Evolutionary conservation across 371 early-diverging fungal species (phyloP).

Genomic region (Circinella minor): DNA sequence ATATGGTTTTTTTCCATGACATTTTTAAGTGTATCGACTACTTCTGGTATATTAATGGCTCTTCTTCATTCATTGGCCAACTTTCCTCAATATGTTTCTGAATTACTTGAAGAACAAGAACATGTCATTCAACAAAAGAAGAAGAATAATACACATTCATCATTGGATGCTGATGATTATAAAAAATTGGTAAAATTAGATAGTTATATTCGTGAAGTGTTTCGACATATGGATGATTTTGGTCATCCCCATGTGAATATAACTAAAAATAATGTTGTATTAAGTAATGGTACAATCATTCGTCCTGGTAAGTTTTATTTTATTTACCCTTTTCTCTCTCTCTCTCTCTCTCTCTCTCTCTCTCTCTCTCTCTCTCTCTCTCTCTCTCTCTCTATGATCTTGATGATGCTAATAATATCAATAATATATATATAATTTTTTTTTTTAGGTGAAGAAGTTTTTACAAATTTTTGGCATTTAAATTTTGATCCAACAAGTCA

Average conservation of each 20-base stretch:
- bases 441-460: conserved; percentile 34
- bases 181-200: conserved; percentile 52
- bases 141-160: background rate
- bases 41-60: background rate
- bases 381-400: no score
- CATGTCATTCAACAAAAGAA: conserved; percentile 27
- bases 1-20: conserved; percentile 29
- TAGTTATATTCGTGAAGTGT: conserved; percentile 52
- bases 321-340: no score
- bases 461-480: conserved; percentile 30
- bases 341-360: no score
- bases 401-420: background rate
- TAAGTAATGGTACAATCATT: conserved; percentile 48
- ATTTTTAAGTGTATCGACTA: conserved; percentile 47
- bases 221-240: conserved; percentile 31
- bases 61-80: background rate
- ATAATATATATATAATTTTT: background rate
- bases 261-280: conserved; percentile 26
- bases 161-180: conserved; percentile 26
- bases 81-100: conserved; percentile 17
- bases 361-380: no score
- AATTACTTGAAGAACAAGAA: conserved; percentile 46
- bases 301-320: conserved; percentile 40
- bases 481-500: conserved; percentile 15
- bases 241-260: conserved; percentile 33